Conservation (phyloP, 148 eudicot genomes). For the Rhododendron ferrugineum region DNA sequence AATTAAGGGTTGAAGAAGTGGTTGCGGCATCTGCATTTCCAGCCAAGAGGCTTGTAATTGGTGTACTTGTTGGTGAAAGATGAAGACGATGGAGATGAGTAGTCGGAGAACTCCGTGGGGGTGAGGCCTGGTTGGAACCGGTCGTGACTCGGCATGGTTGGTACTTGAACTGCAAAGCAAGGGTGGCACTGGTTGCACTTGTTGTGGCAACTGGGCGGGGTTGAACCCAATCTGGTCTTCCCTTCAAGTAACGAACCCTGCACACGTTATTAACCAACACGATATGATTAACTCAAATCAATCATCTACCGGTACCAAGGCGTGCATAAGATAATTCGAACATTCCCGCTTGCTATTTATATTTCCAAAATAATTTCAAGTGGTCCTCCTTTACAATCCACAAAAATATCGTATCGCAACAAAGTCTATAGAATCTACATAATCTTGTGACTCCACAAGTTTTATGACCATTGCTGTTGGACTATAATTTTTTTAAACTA, state of each 20-base stretch:
- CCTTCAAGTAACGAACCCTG: slow-evolving; percentile 55
- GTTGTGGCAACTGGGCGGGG: slow-evolving; percentile 92
- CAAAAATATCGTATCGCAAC: not conserved
- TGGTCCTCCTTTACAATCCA: not conserved
- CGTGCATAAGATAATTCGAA: not conserved
- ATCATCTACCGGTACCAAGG: not conserved
- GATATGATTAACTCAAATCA: not conserved
- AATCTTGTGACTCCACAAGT: not conserved
- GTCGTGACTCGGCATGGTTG: slow-evolving; percentile 47
- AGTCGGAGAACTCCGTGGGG: slow-evolving; percentile 13
- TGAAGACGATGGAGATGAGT: slow-evolving; percentile 19
- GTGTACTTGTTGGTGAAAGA: slow-evolving; percentile 48
- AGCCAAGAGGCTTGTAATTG: slow-evolving; percentile 91
- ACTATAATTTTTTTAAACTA: too few relatives aligned
- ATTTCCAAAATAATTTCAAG: not conserved
- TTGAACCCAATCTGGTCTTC: slow-evolving; percentile 81
- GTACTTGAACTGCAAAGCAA: slow-evolving; percentile 79
- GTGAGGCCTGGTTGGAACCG: slow-evolving; percentile 19
- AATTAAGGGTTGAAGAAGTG: slow-evolving; percentile 64
- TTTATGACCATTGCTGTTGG: too few relatives aligned
- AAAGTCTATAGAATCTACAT: not conserved
- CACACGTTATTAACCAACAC: not conserved
- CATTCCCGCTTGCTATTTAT: not conserved
- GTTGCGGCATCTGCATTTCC: slow-evolving; percentile 74
- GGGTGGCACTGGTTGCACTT: slow-evolving; percentile 96